Percentiles rank a stretch among this genome's conserved stretches.
phyloP scores from a whole-genome alignment of 108 stramenopile genomes.

The Chaetoceros muelleri region DNA sequence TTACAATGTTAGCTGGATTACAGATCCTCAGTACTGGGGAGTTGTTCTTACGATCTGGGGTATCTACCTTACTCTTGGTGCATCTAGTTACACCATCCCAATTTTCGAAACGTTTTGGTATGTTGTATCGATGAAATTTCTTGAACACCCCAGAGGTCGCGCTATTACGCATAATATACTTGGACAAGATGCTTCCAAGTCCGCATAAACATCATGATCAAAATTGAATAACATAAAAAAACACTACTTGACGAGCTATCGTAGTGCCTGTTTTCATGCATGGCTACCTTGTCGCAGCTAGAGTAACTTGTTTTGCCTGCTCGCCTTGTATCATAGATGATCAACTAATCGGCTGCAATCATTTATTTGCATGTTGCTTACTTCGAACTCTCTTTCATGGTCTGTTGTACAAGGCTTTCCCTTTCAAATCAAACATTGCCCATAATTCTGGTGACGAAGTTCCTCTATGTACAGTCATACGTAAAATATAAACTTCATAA shows the following conservation, averaged over 20 bases:
- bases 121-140: conserved; percentile 22
- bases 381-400: no score
- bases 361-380: no score
- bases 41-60: conserved; percentile 30
- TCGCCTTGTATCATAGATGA: no score
- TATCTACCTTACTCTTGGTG: conserved; percentile 21
- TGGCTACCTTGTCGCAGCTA: no score
- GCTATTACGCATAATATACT: not conserved
- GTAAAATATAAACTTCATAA: no score
- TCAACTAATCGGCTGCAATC: no score
- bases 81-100: conserved; percentile 14
- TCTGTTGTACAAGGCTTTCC: not conserved
- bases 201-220: conserved; percentile 4
- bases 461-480: not conserved
- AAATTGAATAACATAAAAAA: no score
- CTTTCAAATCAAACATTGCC: not conserved
- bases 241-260: no score
- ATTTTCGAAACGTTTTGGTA: conserved; percentile 30
- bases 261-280: no score
- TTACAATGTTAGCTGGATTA: conserved; percentile 26
- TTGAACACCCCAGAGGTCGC: conserved; percentile 24
- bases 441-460: conserved; percentile 2
- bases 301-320: no score
- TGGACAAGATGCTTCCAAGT: not conserved
- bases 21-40: conserved; percentile 42